These are phyloP conservation scores for Lachnellula suecica DNA, from an alignment of 2,329 filamentous ascomycete genomes.

Conservation along the genomic window DNA sequence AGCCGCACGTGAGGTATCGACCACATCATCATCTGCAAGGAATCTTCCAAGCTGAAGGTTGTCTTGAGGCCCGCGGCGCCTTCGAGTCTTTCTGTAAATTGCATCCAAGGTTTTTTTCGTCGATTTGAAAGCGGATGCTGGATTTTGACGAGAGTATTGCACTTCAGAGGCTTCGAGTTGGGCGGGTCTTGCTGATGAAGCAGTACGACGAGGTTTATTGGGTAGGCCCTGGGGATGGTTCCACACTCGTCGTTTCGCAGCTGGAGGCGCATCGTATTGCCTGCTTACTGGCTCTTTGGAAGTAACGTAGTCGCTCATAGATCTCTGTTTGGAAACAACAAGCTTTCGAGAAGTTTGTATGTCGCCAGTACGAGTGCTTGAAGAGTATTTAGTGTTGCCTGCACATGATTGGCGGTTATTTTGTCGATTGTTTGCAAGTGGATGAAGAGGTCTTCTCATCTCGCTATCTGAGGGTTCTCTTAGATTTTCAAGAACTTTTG, in stretches of 20 bases:
- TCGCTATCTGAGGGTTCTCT: neutral
- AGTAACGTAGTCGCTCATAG: conserved; percentile 34
- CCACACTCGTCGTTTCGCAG: neutral
- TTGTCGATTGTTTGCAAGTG: conserved; percentile 24
- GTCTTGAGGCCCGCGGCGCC: conserved; percentile 24
- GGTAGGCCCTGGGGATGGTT: conserved; percentile 14
- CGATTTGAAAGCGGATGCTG: conserved; percentile 43
- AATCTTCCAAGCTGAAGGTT: conserved; percentile 39
- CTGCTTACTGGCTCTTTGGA: conserved; percentile 5
- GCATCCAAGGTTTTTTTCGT: conserved; percentile 56
- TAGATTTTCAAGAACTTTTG: conserved; percentile 6
- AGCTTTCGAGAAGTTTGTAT: conserved; percentile 15
- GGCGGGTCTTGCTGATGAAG: conserved; percentile 42
- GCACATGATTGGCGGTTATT: conserved; percentile 8
- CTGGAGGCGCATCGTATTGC: neutral
- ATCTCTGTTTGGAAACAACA: conserved; percentile 22
- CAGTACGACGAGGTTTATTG: conserved; percentile 14
- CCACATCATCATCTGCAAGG: conserved; percentile 27
- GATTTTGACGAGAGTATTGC: conserved; percentile 32
- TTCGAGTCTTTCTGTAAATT: conserved; percentile 46
- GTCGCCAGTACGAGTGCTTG: neutral
- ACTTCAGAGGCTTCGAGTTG: conserved; percentile 52
- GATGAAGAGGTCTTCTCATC: conserved; percentile 13
- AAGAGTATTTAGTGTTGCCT: neutral
- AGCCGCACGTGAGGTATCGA: conserved; percentile 13